A percentile compares a stretch with the other conserved stretches of the same genome.
Evolutionary conservation across 2,329 filamentous ascomycete genomes (phyloP).

Genomic region (Didymella keratinophila): DNA sequence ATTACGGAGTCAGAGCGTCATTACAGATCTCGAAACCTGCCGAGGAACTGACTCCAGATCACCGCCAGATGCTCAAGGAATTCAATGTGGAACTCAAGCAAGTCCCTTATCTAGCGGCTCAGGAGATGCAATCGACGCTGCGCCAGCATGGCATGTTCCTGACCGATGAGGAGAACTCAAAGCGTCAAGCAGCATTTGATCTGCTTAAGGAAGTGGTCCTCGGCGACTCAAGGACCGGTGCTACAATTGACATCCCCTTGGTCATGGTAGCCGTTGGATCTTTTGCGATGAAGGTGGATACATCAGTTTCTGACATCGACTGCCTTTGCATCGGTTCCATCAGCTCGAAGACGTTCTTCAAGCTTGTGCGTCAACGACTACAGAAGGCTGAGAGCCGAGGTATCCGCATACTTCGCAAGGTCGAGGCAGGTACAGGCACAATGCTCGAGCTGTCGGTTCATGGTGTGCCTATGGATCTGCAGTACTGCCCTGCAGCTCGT

Average conservation of each 20-base stretch:
- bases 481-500: conserved; percentile 68
- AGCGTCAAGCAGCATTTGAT: conserved; percentile 56
- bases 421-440: conserved; percentile 66
- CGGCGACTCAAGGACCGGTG: conserved; percentile 37
- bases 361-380: conserved; percentile 64
- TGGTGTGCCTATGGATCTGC: conserved; percentile 68
- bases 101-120: conserved; percentile 16
- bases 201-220: conserved; percentile 56
- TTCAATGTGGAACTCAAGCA: conserved; percentile 26
- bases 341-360: conserved; percentile 68
- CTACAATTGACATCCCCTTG: conserved; percentile 49
- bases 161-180: conserved; percentile 53
- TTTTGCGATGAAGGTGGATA: conserved; percentile 70
- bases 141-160: conserved; percentile 54
- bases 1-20: conserved; percentile 61
- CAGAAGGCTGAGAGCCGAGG: conserved; percentile 55
- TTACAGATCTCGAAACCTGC: conserved; percentile 42
- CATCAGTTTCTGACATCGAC: conserved; percentile 67
- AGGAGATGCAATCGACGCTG: conserved; percentile 28
- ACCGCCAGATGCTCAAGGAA: conserved; percentile 12
- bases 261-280: conserved; percentile 70
- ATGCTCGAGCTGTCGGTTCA: conserved; percentile 70
- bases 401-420: conserved; percentile 63
- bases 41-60: not conserved
- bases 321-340: conserved; percentile 71